Conservation (phyloP, 2,329 filamentous ascomycete species). For the Scedosporium apiospermum region DNA sequence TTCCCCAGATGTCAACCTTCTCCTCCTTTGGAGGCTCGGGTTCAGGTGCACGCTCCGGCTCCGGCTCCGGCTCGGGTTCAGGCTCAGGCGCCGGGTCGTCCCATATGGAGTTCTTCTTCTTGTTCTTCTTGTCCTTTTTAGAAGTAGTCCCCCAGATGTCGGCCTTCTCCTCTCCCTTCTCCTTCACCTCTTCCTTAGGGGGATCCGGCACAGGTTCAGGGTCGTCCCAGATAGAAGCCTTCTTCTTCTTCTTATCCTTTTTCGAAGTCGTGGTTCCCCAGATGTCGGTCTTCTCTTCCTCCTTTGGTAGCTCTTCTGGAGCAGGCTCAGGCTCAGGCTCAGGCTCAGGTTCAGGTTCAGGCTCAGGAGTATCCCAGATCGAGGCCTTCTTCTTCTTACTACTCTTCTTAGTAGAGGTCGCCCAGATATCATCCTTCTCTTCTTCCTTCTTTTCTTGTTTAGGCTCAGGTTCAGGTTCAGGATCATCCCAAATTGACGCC, state of each 20-base stretch:
- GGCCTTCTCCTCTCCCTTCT: slow-evolving; percentile 7
- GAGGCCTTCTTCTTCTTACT: slow-evolving; percentile 18
- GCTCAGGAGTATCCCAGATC: slow-evolving; percentile 10
- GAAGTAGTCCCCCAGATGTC: slow-evolving; percentile 12
- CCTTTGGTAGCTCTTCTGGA: slow-evolving; percentile 12
- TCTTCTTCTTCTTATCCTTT: slow-evolving; percentile 24
- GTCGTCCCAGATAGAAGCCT: slow-evolving; percentile 15
- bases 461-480: neutral
- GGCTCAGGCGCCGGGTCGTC: slow-evolving; percentile 12
- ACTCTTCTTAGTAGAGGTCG: slow-evolving; percentile 21
- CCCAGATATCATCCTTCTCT: slow-evolving; percentile 17
- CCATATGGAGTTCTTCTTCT: slow-evolving; percentile 17
- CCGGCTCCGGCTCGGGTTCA: slow-evolving; percentile 10
- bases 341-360: slow-evolving; percentile 16
- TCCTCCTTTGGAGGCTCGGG: slow-evolving; percentile 8
- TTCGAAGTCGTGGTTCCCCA: slow-evolving; percentile 13
- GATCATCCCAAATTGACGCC: neutral
- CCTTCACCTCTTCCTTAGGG: slow-evolving; percentile 11
- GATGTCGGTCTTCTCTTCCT: slow-evolving; percentile 8
- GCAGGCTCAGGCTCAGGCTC: slow-evolving; percentile 12
- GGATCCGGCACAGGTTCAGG: neutral
- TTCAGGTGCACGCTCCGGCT: slow-evolving; percentile 10
- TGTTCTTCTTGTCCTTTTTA: slow-evolving; percentile 21
- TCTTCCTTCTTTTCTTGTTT: slow-evolving; percentile 5
- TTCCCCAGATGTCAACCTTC: slow-evolving; percentile 10